Conservation (phyloP, 495 filamentous ascomycete genomes). For the Cercophora samala region DNA sequence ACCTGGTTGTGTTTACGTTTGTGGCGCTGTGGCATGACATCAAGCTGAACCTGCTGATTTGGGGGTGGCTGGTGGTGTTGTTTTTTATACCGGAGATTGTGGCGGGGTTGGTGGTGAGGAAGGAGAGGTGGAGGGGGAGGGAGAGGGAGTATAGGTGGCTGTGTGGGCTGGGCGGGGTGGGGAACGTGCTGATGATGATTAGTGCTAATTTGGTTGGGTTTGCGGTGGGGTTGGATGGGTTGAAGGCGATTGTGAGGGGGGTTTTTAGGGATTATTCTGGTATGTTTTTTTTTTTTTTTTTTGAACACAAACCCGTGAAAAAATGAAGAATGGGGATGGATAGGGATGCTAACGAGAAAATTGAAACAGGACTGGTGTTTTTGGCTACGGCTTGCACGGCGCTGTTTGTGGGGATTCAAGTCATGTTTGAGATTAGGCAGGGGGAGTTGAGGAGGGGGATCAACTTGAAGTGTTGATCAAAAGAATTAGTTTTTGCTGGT, state of each 20-base stretch:
- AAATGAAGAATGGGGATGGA: neutral
- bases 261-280: slow-evolving; percentile 74
- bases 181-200: slow-evolving; percentile 93
- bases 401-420: slow-evolving; percentile 81
- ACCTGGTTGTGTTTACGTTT: slow-evolving; percentile 89
- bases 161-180: slow-evolving; percentile 81
- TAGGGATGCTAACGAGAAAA: slow-evolving; percentile 18
- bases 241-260: slow-evolving; percentile 69
- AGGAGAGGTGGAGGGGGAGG: slow-evolving; percentile 59
- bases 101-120: slow-evolving; percentile 67
- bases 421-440: slow-evolving; percentile 96
- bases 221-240: slow-evolving; percentile 82
- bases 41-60: slow-evolving; percentile 83
- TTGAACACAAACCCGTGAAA: neutral
- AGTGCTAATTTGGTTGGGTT: slow-evolving; percentile 92
- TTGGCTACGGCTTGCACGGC: slow-evolving; percentile 62
- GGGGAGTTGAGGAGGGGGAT: slow-evolving; percentile 78
- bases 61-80: slow-evolving; percentile 92
- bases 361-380: slow-evolving; percentile 62
- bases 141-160: slow-evolving; percentile 73
- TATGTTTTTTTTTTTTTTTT: slow-evolving; percentile 33
- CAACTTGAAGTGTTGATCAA: slow-evolving; percentile 70
- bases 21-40: slow-evolving; percentile 99
- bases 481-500: neutral
- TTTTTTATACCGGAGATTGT: slow-evolving; percentile 89